phyloP scores from a whole-genome alignment of 495 filamentous ascomycete species.

The Lophium mytilinum region DNA sequence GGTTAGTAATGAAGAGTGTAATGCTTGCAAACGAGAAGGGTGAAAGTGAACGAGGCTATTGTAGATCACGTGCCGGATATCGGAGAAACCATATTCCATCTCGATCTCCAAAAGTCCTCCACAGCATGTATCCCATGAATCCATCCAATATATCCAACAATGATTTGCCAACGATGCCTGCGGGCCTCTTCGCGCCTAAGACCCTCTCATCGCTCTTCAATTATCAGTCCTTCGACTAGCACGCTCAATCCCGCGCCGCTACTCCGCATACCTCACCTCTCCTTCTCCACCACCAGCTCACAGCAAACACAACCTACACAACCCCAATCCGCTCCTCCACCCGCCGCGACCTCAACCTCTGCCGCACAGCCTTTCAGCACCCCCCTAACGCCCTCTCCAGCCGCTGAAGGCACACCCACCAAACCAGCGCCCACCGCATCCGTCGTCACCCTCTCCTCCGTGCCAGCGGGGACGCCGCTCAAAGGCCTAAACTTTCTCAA shows the following conservation, averaged over 20 bases:
- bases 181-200: slow-evolving; percentile 13
- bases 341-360: slow-evolving; percentile 41
- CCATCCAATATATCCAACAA: slow-evolving; percentile 3
- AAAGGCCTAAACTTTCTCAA: slow-evolving; percentile 85
- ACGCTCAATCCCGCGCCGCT: slow-evolving; percentile 6
- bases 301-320: slow-evolving; percentile 2
- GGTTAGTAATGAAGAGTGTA: no score
- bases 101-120: neutral
- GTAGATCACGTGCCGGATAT: no score
- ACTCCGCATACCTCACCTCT: slow-evolving; percentile 8
- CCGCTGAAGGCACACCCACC: slow-evolving; percentile 27
- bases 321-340: slow-evolving; percentile 8
- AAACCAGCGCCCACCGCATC: slow-evolving; percentile 22
- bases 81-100: neutral
- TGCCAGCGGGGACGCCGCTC: slow-evolving; percentile 62
- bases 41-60: no score
- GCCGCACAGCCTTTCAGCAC: slow-evolving; percentile 45
- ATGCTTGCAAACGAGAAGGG: no score
- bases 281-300: slow-evolving; percentile 2
- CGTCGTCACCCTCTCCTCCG: slow-evolving; percentile 38
- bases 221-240: neutral
- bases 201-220: neutral
- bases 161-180: slow-evolving; percentile 28
- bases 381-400: slow-evolving; percentile 39
- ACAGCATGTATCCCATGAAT: no score